phyloP scores from a whole-genome alignment of 345 rosid species.

The Populus nigra region DNA sequence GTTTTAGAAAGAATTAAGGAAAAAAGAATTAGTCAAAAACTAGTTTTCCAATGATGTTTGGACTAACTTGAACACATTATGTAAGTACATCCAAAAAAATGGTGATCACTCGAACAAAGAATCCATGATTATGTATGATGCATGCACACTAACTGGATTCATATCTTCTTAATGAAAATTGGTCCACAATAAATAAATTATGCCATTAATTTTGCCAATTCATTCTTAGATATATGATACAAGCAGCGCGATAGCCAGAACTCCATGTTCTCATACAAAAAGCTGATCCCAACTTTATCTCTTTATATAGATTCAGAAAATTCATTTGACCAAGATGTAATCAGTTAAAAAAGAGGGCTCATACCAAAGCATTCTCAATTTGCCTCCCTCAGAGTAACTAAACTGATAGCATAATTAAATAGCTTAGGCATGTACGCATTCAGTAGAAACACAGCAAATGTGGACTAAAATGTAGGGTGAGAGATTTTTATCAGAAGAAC shows the following conservation, averaged over 20 bases:
- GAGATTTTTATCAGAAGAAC: background rate
- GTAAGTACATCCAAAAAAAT: background rate
- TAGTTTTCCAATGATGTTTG: background rate
- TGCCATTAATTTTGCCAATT: background rate
- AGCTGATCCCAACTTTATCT: background rate
- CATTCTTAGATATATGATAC: background rate
- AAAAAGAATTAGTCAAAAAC: background rate
- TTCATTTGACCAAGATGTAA: background rate
- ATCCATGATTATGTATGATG: too few species aligned
- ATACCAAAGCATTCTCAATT: background rate
- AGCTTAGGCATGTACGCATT: background rate
- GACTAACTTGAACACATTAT: background rate
- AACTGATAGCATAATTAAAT: background rate
- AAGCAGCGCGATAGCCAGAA: background rate
- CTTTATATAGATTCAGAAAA: background rate
- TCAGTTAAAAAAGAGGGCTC: background rate
- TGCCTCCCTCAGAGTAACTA: background rate
- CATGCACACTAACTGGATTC: too few species aligned
- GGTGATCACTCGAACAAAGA: background rate
- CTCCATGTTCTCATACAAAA: background rate
- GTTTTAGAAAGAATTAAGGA: too few species aligned
- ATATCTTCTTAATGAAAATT: too few species aligned
- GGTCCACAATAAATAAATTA: too few species aligned
- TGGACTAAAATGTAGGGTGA: background rate
- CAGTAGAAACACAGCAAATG: background rate